Percentiles rank a stretch among this genome's conserved stretches.
These are phyloP conservation scores for Rhododendron griersonianum DNA, from an alignment of 148 eudicot species.

Conservation along the genomic window DNA sequence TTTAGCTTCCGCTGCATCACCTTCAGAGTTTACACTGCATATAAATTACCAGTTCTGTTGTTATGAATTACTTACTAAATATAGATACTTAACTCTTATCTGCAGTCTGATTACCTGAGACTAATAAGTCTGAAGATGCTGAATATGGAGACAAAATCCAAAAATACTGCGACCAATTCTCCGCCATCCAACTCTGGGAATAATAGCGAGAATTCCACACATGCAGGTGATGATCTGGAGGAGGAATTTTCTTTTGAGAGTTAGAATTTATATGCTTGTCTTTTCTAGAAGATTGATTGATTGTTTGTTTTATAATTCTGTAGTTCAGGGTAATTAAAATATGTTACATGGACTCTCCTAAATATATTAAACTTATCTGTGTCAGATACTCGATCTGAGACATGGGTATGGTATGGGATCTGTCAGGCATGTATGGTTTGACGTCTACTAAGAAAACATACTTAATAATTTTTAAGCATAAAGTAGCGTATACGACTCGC, in stretches of 20 bases:
- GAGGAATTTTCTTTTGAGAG: neutral
- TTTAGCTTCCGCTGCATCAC: no score
- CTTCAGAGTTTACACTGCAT: neutral
- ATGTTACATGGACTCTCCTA: neutral
- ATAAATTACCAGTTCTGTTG: neutral
- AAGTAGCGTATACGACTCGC: neutral
- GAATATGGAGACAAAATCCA: conserved; percentile 72
- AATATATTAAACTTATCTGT: no score
- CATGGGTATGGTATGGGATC: neutral
- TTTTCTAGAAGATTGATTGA: neutral
- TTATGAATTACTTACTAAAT: neutral
- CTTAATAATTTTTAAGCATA: neutral
- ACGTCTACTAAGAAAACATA: neutral
- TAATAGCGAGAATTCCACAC: conserved; percentile 50
- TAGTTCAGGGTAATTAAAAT: neutral
- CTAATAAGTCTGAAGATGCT: conserved; percentile 80
- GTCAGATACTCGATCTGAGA: neutral
- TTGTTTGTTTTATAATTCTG: neutral
- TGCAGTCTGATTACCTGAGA: conserved; percentile 83
- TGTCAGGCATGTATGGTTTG: neutral
- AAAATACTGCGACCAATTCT: conserved; percentile 43
- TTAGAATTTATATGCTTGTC: neutral
- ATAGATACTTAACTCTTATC: conserved; percentile 11
- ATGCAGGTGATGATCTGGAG: conserved; percentile 10
- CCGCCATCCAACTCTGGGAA: conserved; percentile 46